phyloP scores from a whole-genome alignment of 106 monocot genomes.

The Posidonia australis region DNA sequence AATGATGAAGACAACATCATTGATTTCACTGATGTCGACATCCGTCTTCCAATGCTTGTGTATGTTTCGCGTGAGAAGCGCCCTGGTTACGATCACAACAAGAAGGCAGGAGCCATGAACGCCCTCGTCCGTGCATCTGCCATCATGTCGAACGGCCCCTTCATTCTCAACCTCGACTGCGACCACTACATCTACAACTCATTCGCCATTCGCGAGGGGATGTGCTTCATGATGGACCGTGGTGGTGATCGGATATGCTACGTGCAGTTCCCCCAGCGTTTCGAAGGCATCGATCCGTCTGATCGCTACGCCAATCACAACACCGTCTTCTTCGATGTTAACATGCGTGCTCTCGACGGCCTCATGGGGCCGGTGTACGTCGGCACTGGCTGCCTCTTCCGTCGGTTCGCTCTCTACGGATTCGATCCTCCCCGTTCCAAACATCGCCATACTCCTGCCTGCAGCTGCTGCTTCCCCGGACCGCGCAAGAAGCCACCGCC shows the following conservation, averaged over 20 bases:
- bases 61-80: conserved; percentile 93
- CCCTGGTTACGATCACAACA: conserved; percentile 89
- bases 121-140: no score
- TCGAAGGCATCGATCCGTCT: conserved; percentile 86
- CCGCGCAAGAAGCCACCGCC: conserved; percentile 8
- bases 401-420: conserved; percentile 83
- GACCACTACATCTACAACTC: conserved; percentile 98
- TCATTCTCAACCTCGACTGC: conserved; percentile 96
- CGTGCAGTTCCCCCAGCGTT: conserved; percentile 81
- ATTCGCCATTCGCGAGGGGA: conserved; percentile 72
- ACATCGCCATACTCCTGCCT: conserved; percentile 25
- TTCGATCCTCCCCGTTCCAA: conserved; percentile 75
- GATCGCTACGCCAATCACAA: conserved; percentile 83
- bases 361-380: conserved; percentile 89
- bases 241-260: conserved; percentile 73
- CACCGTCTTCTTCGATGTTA: conserved; percentile 86
- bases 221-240: conserved; percentile 95
- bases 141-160: conserved; percentile 93
- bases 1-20: conserved; percentile 40
- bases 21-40: conserved; percentile 62
- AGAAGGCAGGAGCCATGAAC: no score
- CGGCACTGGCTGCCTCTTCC: conserved; percentile 90
- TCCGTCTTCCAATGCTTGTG: conserved; percentile 85
- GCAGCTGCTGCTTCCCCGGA: conserved; percentile 43
- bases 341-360: conserved; percentile 92